These are phyloP conservation scores for Cordyceps cicadae DNA, from an alignment of 2,329 filamentous ascomycete species.

Conservation along the genomic window DNA sequence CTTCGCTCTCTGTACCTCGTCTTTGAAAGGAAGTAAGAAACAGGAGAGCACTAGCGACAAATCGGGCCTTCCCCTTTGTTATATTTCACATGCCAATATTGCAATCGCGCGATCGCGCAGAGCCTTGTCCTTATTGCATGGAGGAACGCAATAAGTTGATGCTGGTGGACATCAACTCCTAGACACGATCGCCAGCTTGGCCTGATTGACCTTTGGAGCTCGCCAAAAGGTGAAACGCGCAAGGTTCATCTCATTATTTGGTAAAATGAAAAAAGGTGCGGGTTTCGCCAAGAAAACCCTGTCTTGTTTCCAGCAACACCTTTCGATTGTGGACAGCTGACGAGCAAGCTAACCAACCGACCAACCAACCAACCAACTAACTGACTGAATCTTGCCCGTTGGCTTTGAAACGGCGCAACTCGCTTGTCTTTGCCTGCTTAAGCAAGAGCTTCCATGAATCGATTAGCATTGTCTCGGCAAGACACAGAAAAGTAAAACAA, in stretches of 20 bases:
- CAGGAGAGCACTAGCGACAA: neutral
- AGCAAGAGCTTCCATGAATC: neutral
- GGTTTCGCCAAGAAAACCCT: neutral
- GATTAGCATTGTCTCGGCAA: neutral
- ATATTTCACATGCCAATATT: neutral
- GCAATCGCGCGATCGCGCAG: neutral
- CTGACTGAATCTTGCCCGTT: neutral
- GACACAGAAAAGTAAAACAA: too few species aligned
- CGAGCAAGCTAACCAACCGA: too few species aligned
- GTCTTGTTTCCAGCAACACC: too few species aligned
- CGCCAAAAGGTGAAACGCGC: neutral
- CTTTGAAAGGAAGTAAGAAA: neutral
- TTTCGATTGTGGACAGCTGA: too few species aligned
- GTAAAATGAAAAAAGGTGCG: neutral
- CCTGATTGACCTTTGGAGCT: neutral
- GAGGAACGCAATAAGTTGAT: neutral
- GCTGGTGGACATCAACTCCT: too few species aligned
- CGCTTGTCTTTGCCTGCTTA: neutral
- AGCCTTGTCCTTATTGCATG: neutral
- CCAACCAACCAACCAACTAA: neutral
- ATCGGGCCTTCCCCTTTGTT: neutral
- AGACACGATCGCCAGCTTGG: neutral
- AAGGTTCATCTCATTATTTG: neutral
- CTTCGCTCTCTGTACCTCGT: neutral
- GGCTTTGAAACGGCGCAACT: too few species aligned